These are phyloP conservation scores for Trichophyton mentagrophytes DNA, from an alignment of 2,329 filamentous ascomycete species.

Conservation along the genomic window DNA sequence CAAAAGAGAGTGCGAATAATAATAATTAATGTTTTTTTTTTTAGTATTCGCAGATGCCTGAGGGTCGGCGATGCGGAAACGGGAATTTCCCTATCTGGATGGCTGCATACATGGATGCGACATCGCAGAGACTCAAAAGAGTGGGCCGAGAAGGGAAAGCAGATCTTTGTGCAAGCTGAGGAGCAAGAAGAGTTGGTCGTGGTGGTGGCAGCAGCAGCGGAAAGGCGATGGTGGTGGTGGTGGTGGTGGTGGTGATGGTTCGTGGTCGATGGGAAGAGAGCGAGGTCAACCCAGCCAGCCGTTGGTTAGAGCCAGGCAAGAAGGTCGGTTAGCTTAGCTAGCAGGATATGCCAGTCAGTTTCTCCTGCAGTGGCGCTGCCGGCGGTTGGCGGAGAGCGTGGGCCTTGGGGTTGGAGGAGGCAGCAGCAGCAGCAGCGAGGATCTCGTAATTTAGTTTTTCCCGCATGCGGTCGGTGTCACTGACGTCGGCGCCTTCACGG, in stretches of 20 bases:
- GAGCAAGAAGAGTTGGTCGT: not conserved
- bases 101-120: conserved; percentile 3
- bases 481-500: conserved; percentile 69
- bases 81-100: conserved; percentile 1
- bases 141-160: not conserved
- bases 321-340: not conserved
- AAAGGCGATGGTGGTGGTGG: not conserved
- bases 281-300: too few species aligned
- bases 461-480: conserved; percentile 26
- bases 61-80: not conserved
- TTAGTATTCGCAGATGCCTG: not conserved
- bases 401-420: not conserved
- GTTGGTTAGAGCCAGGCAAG: too few species aligned
- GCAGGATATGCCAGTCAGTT: not conserved
- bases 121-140: conserved; percentile 1
- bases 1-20: not conserved
- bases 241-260: not conserved
- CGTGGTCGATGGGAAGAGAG: not conserved
- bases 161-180: not conserved
- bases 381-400: not conserved
- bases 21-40: too few species aligned
- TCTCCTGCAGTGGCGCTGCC: not conserved
- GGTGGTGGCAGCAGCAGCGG: not conserved
- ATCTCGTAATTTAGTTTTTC: conserved; percentile 9
- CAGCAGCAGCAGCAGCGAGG: not conserved